A percentile compares a stretch with the other conserved stretches of the same genome.
Conservation (phyloP, 2,329 filamentous ascomycete genomes). For the Colletotrichum sp. region DNA sequence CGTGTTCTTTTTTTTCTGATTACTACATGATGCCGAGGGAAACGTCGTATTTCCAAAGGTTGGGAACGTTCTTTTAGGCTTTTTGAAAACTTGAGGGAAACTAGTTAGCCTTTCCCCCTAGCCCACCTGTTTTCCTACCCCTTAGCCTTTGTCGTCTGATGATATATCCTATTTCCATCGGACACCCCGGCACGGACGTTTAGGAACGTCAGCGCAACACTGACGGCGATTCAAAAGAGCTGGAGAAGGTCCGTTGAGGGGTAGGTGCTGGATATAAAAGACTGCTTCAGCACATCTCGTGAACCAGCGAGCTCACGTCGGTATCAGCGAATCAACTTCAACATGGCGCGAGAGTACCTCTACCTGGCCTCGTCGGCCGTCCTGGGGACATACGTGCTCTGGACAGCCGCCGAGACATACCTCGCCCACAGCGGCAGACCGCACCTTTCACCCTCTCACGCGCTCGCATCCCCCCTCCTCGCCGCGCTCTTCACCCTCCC, state of each 20-base stretch:
- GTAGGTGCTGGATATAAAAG: not conserved
- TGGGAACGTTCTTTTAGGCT: not conserved
- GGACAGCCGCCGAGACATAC: conserved; percentile 1
- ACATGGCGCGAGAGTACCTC: conserved; percentile 10
- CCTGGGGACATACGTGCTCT: conserved; percentile 5
- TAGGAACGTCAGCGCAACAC: not conserved
- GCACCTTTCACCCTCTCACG: not conserved
- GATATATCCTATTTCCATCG: not conserved
- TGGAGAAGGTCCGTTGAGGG: not conserved
- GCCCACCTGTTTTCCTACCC: not conserved
- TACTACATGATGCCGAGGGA: not conserved
- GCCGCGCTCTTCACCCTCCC: conserved; percentile 14
- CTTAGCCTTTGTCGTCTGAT: not conserved
- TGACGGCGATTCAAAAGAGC: not conserved
- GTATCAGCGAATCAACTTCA: not conserved
- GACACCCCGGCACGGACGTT: not conserved
- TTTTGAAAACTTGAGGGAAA: not conserved
- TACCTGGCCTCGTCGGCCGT: not conserved
- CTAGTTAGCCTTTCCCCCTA: not conserved
- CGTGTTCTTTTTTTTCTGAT: not conserved
- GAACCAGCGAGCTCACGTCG: not conserved
- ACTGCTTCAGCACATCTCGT: not conserved
- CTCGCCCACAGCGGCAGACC: not conserved
- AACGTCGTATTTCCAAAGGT: not conserved
- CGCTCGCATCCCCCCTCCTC: not conserved